phyloP scores from a whole-genome alignment of 2,329 filamentous ascomycete genomes.

The Metarhizium rileyi region DNA sequence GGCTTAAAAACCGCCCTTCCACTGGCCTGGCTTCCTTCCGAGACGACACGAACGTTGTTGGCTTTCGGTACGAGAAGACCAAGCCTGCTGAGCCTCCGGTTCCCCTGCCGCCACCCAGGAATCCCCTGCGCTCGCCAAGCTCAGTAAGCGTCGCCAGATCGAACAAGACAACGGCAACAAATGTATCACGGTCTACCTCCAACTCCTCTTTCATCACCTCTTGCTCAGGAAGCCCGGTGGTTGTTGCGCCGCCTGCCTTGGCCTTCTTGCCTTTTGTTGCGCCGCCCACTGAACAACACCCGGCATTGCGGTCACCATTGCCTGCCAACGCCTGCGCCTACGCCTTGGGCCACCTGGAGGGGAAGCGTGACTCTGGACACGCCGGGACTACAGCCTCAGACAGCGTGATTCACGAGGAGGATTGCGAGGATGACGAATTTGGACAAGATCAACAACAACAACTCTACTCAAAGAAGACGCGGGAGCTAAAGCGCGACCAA shows the following conservation, averaged over 20 bases:
- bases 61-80: slow-evolving; percentile 52
- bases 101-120: slow-evolving; percentile 34
- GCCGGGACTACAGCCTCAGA: slow-evolving; percentile 29
- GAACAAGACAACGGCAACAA: slow-evolving; percentile 12
- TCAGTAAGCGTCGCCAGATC: slow-evolving; percentile 12
- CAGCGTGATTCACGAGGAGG: slow-evolving; percentile 29
- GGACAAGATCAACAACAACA: not conserved
- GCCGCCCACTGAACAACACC: slow-evolving; percentile 42
- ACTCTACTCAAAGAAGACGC: not conserved
- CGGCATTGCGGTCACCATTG: slow-evolving; percentile 32
- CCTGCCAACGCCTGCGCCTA: slow-evolving; percentile 5
- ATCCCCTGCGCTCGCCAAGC: slow-evolving; percentile 12
- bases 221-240: slow-evolving; percentile 18
- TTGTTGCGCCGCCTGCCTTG: slow-evolving; percentile 18
- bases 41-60: slow-evolving; percentile 41
- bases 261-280: slow-evolving; percentile 23
- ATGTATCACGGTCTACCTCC: slow-evolving; percentile 1
- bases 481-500: not conserved
- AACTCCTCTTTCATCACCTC: slow-evolving; percentile 5
- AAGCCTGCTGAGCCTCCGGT: slow-evolving; percentile 48
- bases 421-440: slow-evolving; percentile 24
- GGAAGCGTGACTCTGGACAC: slow-evolving; percentile 47
- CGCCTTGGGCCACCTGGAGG: slow-evolving; percentile 25
- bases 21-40: slow-evolving; percentile 27
- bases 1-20: slow-evolving; percentile 29